These are phyloP conservation scores for Tulasnella sp. DNA, from an alignment of 768 basidiomycete species.

Conservation along the genomic window DNA sequence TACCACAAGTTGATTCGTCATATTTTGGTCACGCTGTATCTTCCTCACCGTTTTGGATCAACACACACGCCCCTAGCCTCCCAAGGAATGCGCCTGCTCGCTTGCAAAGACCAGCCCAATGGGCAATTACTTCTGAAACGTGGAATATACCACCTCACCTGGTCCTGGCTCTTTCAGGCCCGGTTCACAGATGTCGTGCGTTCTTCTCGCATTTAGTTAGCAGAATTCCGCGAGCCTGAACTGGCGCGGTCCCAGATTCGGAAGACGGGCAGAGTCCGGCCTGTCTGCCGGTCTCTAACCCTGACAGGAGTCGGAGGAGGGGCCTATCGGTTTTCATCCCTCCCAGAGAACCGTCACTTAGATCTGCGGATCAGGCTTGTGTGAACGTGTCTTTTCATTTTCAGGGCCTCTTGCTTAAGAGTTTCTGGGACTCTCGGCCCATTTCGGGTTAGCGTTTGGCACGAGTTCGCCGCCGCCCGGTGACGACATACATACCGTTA, in stretches of 20 bases:
- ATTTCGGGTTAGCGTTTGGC: background rate
- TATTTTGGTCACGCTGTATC: background rate
- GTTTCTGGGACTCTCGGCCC: background rate
- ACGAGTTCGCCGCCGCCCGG: background rate
- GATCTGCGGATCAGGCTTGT: background rate
- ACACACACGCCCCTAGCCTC: background rate
- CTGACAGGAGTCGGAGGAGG: background rate
- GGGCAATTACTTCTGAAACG: background rate
- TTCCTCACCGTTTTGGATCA: background rate
- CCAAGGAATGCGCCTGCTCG: background rate
- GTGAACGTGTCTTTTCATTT: background rate
- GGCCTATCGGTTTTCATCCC: background rate
- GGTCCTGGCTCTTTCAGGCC: background rate
- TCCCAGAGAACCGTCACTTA: background rate
- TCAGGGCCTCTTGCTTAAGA: background rate
- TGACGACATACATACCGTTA: conserved; percentile 6
- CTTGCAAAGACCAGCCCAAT: background rate
- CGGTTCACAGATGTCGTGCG: background rate
- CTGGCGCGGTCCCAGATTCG: background rate
- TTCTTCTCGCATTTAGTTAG: background rate
- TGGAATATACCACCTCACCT: background rate
- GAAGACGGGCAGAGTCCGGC: background rate
- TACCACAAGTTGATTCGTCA: background rate
- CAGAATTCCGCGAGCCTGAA: background rate
- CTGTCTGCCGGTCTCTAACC: background rate